Evolutionary conservation across 768 basidiomycete genomes (phyloP).

Genomic region (Tulasnella sp.): DNA sequence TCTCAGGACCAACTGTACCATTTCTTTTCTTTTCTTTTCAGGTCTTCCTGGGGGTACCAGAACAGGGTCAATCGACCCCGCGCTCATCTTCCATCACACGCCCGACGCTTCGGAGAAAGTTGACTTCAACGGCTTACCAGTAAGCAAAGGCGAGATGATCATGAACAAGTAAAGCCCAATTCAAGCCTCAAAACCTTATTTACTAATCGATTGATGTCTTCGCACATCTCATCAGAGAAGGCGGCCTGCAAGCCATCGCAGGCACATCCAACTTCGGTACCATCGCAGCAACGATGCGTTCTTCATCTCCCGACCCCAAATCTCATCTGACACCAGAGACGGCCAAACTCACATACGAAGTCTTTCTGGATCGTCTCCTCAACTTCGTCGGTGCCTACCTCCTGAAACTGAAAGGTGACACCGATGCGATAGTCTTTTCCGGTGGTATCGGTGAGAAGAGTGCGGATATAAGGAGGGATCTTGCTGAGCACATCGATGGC

Average conservation of each 20-base stretch:
- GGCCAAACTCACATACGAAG: conserved; percentile 54
- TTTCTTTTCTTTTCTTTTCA: neutral
- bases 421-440: conserved; percentile 75
- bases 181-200: neutral
- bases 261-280: conserved; percentile 75
- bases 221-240: conserved; percentile 32
- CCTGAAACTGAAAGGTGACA: conserved; percentile 47
- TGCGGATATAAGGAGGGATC: conserved; percentile 44
- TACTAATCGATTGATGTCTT: neutral
- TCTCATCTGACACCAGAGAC: conserved; percentile 29
- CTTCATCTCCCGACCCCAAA: conserved; percentile 1
- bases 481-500: conserved; percentile 51
- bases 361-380: conserved; percentile 66
- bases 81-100: conserved; percentile 77
- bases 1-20: too few relatives aligned
- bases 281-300: conserved; percentile 36
- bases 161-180: conserved; percentile 31
- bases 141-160: conserved; percentile 31
- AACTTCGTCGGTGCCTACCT: conserved; percentile 65
- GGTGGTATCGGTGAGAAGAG: conserved; percentile 83
- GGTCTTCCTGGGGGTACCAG: conserved; percentile 81
- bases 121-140: conserved; percentile 38
- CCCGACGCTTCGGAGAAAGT: conserved; percentile 55
- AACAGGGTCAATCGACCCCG: conserved; percentile 71
- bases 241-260: conserved; percentile 67